Evolutionary conservation across 148 eudicot genomes (phyloP).

Genomic region (Rhododendron ferrugineum): DNA sequence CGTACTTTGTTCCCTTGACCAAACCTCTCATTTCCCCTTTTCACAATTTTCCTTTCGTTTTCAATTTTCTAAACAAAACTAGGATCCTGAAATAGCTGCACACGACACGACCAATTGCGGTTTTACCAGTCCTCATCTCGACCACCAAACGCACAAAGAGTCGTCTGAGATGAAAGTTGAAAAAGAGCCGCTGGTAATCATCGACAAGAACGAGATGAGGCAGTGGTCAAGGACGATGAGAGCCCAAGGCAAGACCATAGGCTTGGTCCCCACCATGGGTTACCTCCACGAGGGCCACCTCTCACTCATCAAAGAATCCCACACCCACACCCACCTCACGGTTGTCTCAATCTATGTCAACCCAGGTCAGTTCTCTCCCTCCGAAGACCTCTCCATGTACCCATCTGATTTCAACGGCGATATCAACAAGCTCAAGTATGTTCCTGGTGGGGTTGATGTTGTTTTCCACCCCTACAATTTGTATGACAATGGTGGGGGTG

Average conservation of each 20-base stretch:
- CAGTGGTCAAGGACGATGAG: slow-evolving; percentile 64
- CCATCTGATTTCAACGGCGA: slow-evolving; percentile 79
- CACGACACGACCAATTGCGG: background rate
- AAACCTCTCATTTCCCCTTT: background rate
- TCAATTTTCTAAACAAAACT: no score
- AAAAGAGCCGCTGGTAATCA: slow-evolving; percentile 52
- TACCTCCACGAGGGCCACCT: slow-evolving; percentile 85
- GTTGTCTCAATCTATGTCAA: slow-evolving; percentile 89
- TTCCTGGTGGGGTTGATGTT: slow-evolving; percentile 69
- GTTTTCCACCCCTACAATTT: slow-evolving; percentile 71
- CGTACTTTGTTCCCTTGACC: background rate
- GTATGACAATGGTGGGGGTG: slow-evolving; percentile 49
- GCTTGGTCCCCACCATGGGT: slow-evolving; percentile 95
- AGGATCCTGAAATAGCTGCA: background rate
- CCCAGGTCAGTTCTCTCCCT: slow-evolving; percentile 79
- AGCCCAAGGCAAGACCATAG: slow-evolving; percentile 60
- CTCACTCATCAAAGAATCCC: slow-evolving; percentile 59
- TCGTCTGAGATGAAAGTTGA: slow-evolving; percentile 33
- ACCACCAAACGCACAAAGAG: background rate
- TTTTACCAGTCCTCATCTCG: background rate
- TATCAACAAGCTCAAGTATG: slow-evolving; percentile 45
- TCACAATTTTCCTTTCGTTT: background rate
- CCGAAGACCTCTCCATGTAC: slow-evolving; percentile 79
- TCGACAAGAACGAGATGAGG: slow-evolving; percentile 62
- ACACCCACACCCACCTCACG: slow-evolving; percentile 36